Evolutionary conservation across 257 asterid species (phyloP), one percentile per base, ranked within the genome.

Genomic region (Solanum lycopersicoides): DNA sequence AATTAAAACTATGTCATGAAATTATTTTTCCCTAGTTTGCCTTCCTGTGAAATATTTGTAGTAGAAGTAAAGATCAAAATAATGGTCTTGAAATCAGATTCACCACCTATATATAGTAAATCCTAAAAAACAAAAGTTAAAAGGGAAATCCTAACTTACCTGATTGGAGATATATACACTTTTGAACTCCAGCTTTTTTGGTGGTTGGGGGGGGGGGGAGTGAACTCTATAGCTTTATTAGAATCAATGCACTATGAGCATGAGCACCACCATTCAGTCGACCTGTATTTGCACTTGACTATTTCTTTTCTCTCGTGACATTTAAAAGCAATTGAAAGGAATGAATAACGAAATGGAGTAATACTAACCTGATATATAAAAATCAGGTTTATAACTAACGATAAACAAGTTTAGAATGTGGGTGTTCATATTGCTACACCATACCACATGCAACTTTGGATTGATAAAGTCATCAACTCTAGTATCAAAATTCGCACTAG

Each of bases 371-470:
- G 89, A 30, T 25, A 42, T 59, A 66, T 7, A 8, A 30, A 89
- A 72, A 37, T 83, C 90, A 79, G 92, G 89, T 89, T 86, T 92
- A 91, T 88, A 95, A 93, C 98, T 95, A 87, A 95, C 92, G 30
- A 28, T 28, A 28, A 28, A 28, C 87, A 90, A 94, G 0, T 96
- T 96, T 23, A 91, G 59, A 85, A 94, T 89, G 83, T 88, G 94
- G 71, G 98, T 94, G 60, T 90, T 91, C 95, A 94, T 91, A 89
- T 92, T 93, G 14, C 89, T 50, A 88, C 83, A 88, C 96, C 95
- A 95, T 68, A 94, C 93, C 13, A 92, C 91, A 87, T 93, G 93
- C 92, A 92, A 92, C 72, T 82, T 88, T 21, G 97, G 95, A 85
- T 91, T 91, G 9, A 83, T 83, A 76, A 94, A 47, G 82, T 92